Evolutionary conservation across 140 eudicot genomes (phyloP).

Genomic region (Bidens hawaiensis): DNA sequence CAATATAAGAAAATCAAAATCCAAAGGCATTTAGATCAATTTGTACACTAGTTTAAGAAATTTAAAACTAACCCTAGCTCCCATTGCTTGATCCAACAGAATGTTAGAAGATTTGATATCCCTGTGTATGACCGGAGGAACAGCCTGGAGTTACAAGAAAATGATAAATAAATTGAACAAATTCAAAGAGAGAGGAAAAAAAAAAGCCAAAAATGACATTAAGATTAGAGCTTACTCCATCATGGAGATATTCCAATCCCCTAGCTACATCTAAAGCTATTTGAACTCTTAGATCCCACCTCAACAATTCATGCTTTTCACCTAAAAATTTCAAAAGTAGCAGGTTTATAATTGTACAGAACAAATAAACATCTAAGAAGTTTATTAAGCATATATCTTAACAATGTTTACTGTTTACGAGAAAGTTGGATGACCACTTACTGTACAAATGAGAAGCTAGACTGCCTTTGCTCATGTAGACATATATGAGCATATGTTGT

Average conservation of each 20-base stretch:
- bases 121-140: slow-evolving; percentile 95
- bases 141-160: slow-evolving; percentile 53
- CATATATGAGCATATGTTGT: slow-evolving; percentile 90
- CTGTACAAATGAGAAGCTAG: slow-evolving; percentile 83
- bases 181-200: neutral
- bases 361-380: neutral
- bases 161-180: slow-evolving; percentile 1
- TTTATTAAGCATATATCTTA: neutral
- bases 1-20: neutral
- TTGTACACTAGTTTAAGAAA: neutral
- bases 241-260: slow-evolving; percentile 99
- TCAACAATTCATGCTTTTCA: slow-evolving; percentile 59
- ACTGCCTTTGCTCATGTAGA: slow-evolving; percentile 90
- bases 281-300: slow-evolving; percentile 78
- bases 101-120: slow-evolving; percentile 96
- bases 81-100: slow-evolving; percentile 89
- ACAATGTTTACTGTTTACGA: slow-evolving; percentile 1
- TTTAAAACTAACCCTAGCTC: slow-evolving; percentile 77
- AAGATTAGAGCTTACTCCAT: slow-evolving; percentile 61
- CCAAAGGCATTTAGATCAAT: neutral
- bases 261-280: slow-evolving; percentile 92
- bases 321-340: slow-evolving; percentile 32
- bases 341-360: neutral
- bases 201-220: slow-evolving; percentile 5
- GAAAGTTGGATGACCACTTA: slow-evolving; percentile 34